Percentiles rank a stretch among this genome's conserved stretches.
These are phyloP conservation scores for Aureobasidium melanogenum DNA, from an alignment of 2,329 filamentous ascomycete species.

Conservation along the genomic window DNA sequence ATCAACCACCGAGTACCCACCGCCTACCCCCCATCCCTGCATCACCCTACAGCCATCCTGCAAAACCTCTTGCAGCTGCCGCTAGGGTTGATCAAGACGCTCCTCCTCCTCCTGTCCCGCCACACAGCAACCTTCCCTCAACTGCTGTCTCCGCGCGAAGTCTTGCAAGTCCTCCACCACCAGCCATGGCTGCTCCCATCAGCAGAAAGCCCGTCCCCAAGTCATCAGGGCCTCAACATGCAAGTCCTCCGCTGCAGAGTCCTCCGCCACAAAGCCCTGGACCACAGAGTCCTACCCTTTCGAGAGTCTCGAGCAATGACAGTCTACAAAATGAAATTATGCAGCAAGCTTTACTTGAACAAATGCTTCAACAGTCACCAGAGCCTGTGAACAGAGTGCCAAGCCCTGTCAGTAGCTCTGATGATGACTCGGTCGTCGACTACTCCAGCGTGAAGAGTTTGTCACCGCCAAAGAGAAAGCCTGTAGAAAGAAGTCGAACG, in stretches of 20 bases:
- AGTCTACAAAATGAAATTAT: constrained; percentile 36
- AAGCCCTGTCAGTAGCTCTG: constrained; percentile 44
- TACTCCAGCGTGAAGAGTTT: constrained; percentile 59
- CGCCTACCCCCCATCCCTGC: constrained; percentile 38
- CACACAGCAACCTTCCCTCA: constrained; percentile 18
- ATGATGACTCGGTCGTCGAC: constrained; percentile 57
- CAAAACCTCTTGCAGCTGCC: constrained; percentile 20
- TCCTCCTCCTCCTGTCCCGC: constrained; percentile 18
- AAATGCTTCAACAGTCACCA: constrained; percentile 24
- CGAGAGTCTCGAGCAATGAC: constrained; percentile 26
- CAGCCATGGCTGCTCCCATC: neutral
- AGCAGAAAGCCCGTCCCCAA: constrained; percentile 6
- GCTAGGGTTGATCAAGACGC: constrained; percentile 15
- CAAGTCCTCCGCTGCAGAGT: neutral
- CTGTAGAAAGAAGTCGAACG: constrained; percentile 60
- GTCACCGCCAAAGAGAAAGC: constrained; percentile 36
- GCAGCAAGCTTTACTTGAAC: constrained; percentile 36
- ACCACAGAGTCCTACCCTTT: constrained; percentile 15
- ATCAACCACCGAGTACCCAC: neutral
- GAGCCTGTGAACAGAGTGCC: constrained; percentile 16
- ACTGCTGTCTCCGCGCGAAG: neutral
- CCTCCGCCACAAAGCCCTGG: neutral
- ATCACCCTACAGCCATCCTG: constrained; percentile 30
- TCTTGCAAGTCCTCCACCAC: neutral
- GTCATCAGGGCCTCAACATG: neutral